phyloP scores from a whole-genome alignment of 805 yeast species.

The Myxozyma melibiosi region DNA sequence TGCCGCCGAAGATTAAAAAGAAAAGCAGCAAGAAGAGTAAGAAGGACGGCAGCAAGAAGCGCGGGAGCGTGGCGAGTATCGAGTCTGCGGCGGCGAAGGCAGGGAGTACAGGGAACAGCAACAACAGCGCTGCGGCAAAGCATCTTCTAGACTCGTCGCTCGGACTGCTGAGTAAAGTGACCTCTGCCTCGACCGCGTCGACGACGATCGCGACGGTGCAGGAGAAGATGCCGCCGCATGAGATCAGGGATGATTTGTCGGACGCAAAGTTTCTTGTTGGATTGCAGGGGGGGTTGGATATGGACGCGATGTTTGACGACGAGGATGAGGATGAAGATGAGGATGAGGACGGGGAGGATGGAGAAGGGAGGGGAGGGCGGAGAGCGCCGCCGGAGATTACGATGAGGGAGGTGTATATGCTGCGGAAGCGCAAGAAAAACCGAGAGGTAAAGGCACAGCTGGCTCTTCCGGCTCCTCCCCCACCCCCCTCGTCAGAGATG shows the following conservation, averaged over 20 bases:
- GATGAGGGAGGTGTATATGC: conserved; percentile 17
- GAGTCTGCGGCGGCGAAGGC: neutral
- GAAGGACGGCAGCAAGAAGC: neutral
- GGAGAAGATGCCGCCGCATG: conserved; percentile 2
- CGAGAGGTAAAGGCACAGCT: neutral
- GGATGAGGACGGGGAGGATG: neutral
- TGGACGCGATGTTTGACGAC: conserved; percentile 21
- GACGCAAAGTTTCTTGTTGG: conserved; percentile 32
- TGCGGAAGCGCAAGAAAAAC: conserved; percentile 14
- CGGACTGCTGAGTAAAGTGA: conserved; percentile 21
- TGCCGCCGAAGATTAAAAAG: conserved; percentile 7
- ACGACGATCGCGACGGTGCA: conserved; percentile 1
- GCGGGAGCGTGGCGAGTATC: neutral
- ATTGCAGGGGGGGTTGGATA: conserved; percentile 25
- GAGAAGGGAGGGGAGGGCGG: neutral
- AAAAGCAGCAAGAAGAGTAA: conserved; percentile 6
- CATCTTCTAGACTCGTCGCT: conserved; percentile 19
- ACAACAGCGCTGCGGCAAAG: conserved; percentile 6
- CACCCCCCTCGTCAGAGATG: neutral
- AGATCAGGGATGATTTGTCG: conserved; percentile 27
- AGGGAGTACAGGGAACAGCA: neutral
- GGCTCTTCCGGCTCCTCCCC: neutral
- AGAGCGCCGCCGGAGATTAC: conserved; percentile 9
- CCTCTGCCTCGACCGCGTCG: conserved; percentile 21
- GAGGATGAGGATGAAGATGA: conserved; percentile 24